Conservation (phyloP, 148 eudicot genomes). For the Polygonum aviculare region DNA sequence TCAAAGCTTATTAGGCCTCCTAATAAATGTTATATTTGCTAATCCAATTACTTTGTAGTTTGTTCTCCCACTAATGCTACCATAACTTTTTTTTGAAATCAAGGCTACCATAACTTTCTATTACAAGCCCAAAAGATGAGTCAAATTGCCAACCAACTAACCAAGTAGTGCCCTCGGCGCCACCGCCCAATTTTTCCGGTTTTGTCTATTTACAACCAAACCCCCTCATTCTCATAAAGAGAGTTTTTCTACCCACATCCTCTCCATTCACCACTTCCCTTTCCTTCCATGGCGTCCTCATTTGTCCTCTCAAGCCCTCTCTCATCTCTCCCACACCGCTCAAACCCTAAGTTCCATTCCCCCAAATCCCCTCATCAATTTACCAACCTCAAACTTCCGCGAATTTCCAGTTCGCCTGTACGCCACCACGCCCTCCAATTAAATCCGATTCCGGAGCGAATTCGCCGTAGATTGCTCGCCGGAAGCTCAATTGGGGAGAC, state of each 20-base stretch:
- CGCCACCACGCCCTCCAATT: background rate
- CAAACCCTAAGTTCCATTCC: slow-evolving; percentile 12
- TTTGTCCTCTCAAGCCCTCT: slow-evolving; percentile 40
- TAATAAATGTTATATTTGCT: too few species aligned
- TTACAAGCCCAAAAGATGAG: background rate
- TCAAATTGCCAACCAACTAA: background rate
- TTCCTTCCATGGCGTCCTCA: slow-evolving; percentile 47
- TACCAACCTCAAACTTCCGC: background rate
- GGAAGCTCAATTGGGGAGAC: slow-evolving; percentile 30
- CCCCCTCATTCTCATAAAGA: background rate
- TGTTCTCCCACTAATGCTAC: too few species aligned
- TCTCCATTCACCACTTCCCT: background rate
- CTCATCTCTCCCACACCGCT: slow-evolving; percentile 15
- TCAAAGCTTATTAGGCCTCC: too few species aligned
- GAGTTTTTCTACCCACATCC: background rate
- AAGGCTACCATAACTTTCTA: too few species aligned
- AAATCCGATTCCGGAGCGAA: slow-evolving; percentile 7
- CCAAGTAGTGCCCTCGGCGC: background rate
- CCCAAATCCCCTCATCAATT: background rate
- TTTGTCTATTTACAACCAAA: background rate
- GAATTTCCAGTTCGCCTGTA: slow-evolving; percentile 6
- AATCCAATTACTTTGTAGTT: too few species aligned
- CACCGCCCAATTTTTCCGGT: background rate
- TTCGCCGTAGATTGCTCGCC: slow-evolving; percentile 20
- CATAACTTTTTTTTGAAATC: too few species aligned